Base-by-base conservation (phyloP, 768 basidiomycete species). In the Coprinopsis strossmayeri region DNA sequence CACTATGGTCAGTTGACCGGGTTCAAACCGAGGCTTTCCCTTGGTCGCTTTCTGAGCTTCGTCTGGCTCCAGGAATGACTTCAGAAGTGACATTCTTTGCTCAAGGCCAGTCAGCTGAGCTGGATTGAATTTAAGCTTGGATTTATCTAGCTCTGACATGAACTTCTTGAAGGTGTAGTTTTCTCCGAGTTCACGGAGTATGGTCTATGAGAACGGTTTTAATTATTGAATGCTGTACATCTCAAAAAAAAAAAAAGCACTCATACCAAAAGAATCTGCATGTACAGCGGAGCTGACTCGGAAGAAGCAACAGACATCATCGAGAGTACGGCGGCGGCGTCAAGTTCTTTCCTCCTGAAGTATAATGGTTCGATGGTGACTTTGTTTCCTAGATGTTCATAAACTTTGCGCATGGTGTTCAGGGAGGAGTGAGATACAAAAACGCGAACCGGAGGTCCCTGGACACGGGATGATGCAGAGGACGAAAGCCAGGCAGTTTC, bases 281-380 rank as follows among this genome's bases (percentile, higher is more conserved):
- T 77, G 59, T 87, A 87, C 0, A 87, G 59, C 0, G 85, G 86
- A 0, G 82, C 76, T 0, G 70, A 67, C 1, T 83, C 81, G 0
- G 79, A 77, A 0, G 77, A 76, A 0, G 73, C 78, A 0, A 86
- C 68, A 0, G 83, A 79, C 86, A 87, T 87, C 79, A 87, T 81
- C 0, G 82, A 82, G 26, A 87, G 55, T 49, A 87, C 80, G 1
- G 84, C 81, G 15, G 79, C 64, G 0, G 82, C 80, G 58, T 87
- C 85, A 0, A 87, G 69, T 49, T 88, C 86, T 3, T 71, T 64
- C 51, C 79, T 76, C 2, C 69, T 64, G 45, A 87, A 76, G 0
- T 70, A 58, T 11, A 88, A 59, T 0, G 83, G 79, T 44, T 76
- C 68, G 0, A 87, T 79, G 0, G 50, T 63, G 3, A 87, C 67